A percentile compares a stretch with the other conserved stretches of the same genome.
These are phyloP conservation scores for Botrytis hyacinthi DNA, from an alignment of 2,329 filamentous ascomycete genomes.

Conservation along the genomic window DNA sequence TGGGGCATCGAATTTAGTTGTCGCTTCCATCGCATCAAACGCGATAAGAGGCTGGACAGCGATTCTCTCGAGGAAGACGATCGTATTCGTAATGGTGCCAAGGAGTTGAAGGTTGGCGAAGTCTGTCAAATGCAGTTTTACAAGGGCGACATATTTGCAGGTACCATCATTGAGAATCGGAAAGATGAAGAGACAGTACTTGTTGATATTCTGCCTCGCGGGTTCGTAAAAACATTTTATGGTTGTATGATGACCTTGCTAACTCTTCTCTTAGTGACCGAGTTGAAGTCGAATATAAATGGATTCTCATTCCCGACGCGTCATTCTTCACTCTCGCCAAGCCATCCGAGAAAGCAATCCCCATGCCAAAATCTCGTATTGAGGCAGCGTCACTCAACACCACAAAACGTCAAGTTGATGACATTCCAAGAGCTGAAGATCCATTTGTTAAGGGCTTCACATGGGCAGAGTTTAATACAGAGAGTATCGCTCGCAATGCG, in stretches of 20 bases:
- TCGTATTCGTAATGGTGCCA: constrained; percentile 66
- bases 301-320: constrained; percentile 70
- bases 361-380: constrained; percentile 63
- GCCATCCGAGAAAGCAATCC: constrained; percentile 69
- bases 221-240: constrained; percentile 53
- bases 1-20: constrained; percentile 92
- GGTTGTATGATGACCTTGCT: constrained; percentile 39
- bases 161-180: constrained; percentile 81
- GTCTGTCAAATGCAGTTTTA: constrained; percentile 84
- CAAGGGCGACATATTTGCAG: constrained; percentile 86
- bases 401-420: constrained; percentile 57
- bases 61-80: constrained; percentile 68
- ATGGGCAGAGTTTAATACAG: constrained; percentile 77
- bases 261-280: constrained; percentile 57
- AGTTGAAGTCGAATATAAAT: constrained; percentile 81
- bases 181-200: constrained; percentile 71
- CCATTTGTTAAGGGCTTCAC: constrained; percentile 65
- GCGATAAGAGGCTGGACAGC: constrained; percentile 71
- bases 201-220: constrained; percentile 79
- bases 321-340: constrained; percentile 70
- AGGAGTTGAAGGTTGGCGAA: constrained; percentile 66
- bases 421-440: constrained; percentile 63
- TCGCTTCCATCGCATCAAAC: constrained; percentile 87
- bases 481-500: constrained; percentile 55
- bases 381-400: constrained; percentile 67